Conservation (phyloP, 495 filamentous ascomycete genomes). For the Penicillium flavigenum region DNA sequence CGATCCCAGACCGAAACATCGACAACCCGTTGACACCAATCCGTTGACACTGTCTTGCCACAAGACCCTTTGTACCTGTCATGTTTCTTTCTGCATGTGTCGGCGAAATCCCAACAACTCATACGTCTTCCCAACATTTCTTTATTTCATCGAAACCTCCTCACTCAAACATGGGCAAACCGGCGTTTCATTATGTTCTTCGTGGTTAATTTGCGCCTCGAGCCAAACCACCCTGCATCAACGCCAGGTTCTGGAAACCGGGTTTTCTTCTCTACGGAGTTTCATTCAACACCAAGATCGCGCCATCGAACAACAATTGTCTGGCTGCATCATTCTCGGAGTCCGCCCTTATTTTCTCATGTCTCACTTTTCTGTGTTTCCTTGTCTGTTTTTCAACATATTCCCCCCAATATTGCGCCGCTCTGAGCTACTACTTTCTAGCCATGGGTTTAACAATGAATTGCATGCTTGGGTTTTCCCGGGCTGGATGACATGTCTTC, state of each 20-base stretch:
- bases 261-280: slow-evolving; percentile 4
- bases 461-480: slow-evolving; percentile 8
- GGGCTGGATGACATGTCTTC: not conserved
- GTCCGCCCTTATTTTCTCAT: slow-evolving; percentile 12
- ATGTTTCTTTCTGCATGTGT: slow-evolving; percentile 12
- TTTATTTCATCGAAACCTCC: not conserved
- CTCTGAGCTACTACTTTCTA: slow-evolving; percentile 32
- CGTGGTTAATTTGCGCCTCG: slow-evolving; percentile 1
- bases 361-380: not conserved
- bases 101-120: not conserved
- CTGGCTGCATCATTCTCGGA: slow-evolving; percentile 24
- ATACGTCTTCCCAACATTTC: not conserved
- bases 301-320: slow-evolving; percentile 18
- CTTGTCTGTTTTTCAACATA: slow-evolving; percentile 19
- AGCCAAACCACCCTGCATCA: slow-evolving; percentile 2
- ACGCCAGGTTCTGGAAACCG: slow-evolving; percentile 21
- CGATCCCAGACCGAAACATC: slow-evolving; percentile 8
- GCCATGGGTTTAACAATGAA: slow-evolving; percentile 22
- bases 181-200: slow-evolving; percentile 15
- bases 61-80: not conserved
- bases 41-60: not conserved
- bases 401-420: slow-evolving; percentile 26
- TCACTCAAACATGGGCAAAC: slow-evolving; percentile 11
- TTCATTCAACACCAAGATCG: slow-evolving; percentile 13
- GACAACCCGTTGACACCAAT: not conserved